These are phyloP conservation scores for Hibiscus trionum DNA, from an alignment of 345 rosid genomes.

Conservation along the genomic window DNA sequence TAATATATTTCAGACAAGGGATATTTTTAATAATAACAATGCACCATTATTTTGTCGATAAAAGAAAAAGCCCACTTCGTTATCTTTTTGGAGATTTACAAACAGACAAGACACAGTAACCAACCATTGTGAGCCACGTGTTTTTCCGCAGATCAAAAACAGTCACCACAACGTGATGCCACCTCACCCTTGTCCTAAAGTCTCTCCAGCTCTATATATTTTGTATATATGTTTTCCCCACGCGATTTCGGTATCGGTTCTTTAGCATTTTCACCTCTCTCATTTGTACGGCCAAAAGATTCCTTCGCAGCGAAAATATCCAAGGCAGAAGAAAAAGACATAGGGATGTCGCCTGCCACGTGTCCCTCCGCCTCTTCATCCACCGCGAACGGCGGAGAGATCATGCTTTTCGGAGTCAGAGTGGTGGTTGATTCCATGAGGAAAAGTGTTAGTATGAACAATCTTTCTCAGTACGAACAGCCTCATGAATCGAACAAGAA, in stretches of 20 bases:
- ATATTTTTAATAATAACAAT: not conserved
- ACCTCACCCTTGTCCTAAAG: not conserved
- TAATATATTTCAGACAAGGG: not conserved
- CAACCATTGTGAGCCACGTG: conserved; percentile 12
- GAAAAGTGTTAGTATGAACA: conserved; percentile 87
- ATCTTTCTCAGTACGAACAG: conserved; percentile 68
- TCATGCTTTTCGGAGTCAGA: conserved; percentile 86
- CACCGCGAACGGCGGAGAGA: conserved; percentile 31
- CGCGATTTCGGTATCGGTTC: conserved; percentile 14
- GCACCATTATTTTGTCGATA: not conserved
- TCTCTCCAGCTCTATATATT: not conserved
- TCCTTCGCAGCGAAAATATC: not conserved
- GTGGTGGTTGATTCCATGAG: conserved; percentile 91
- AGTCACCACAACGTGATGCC: conserved; percentile 16
- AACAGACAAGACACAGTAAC: not conserved
- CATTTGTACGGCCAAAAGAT: conserved; percentile 18
- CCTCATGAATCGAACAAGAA: conserved; percentile 24
- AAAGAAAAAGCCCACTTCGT: not conserved
- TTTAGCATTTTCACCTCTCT: not conserved
- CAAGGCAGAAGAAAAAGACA: not conserved
- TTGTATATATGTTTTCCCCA: not conserved
- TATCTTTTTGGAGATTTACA: conserved; percentile 6
- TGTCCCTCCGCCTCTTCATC: conserved; percentile 23
- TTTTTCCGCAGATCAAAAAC: not conserved
- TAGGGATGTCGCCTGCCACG: conserved; percentile 11